phyloP scores from a whole-genome alignment of 768 basidiomycete species.

The Pulveroboletus frians region DNA sequence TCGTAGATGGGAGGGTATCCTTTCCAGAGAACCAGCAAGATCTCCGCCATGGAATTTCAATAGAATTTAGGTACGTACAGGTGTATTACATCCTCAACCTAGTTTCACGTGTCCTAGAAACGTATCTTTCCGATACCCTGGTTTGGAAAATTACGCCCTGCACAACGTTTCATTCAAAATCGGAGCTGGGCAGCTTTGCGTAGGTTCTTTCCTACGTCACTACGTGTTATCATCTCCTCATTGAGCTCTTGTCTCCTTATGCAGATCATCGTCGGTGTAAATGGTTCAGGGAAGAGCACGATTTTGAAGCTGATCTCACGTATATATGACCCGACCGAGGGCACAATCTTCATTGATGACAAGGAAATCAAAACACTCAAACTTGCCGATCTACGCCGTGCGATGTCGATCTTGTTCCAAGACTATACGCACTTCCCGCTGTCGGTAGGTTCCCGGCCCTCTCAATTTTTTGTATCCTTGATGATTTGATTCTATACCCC shows the following conservation, averaged over 20 bases:
- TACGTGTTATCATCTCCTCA: neutral
- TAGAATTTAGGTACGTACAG: conserved; percentile 50
- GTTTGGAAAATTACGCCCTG: conserved; percentile 46
- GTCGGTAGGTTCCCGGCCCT: conserved; percentile 43
- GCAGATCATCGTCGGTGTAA: conserved; percentile 72
- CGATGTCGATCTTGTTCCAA: conserved; percentile 70
- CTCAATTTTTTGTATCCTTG: neutral
- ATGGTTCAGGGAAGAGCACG: conserved; percentile 80
- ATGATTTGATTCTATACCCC: neutral
- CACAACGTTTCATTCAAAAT: conserved; percentile 66
- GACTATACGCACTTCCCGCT: conserved; percentile 79
- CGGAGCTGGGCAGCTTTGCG: conserved; percentile 66
- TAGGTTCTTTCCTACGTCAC: conserved; percentile 30
- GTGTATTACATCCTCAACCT: neutral
- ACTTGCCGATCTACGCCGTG: conserved; percentile 56
- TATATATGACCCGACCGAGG: conserved; percentile 65
- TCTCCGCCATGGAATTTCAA: conserved; percentile 44
- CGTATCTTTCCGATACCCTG: conserved; percentile 70
- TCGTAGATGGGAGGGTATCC: conserved; percentile 47
- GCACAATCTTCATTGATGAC: conserved; percentile 63
- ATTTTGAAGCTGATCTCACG: conserved; percentile 69
- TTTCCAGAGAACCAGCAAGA: conserved; percentile 48
- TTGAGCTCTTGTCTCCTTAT: neutral
- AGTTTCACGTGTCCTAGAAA: conserved; percentile 36
- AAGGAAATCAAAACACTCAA: conserved; percentile 57